These are phyloP conservation scores for Curvularia lunata DNA, from an alignment of 2,329 filamentous ascomycete genomes.

Conservation along the genomic window DNA sequence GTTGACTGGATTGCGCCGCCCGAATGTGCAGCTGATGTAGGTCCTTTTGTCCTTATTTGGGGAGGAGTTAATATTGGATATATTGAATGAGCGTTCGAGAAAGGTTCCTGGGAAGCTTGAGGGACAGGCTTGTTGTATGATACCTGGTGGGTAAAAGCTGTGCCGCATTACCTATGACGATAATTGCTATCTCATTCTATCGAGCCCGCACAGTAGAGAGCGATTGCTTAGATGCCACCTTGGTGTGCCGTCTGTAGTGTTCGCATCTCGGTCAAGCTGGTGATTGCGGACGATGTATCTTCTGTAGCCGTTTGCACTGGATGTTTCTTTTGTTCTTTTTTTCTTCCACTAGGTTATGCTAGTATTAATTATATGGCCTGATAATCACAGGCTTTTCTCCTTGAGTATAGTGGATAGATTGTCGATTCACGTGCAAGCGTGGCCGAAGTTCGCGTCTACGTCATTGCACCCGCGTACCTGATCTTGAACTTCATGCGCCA, in stretches of 20 bases:
- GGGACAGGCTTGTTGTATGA: slow-evolving; percentile 14
- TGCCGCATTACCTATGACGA: slow-evolving; percentile 7
- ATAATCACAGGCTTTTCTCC: background rate
- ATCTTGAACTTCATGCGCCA: slow-evolving; percentile 2
- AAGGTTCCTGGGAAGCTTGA: background rate
- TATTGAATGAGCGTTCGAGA: background rate
- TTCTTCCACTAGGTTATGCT: background rate
- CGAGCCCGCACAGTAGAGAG: background rate
- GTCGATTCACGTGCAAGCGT: slow-evolving; percentile 20
- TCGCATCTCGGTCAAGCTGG: background rate
- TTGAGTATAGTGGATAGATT: background rate
- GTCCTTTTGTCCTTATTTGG: background rate
- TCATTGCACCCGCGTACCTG: slow-evolving; percentile 22
- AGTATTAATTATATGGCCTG: background rate
- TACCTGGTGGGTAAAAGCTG: slow-evolving; percentile 15
- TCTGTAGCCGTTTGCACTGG: background rate
- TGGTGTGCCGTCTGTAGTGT: background rate
- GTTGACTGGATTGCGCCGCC: background rate
- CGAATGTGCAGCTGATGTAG: background rate
- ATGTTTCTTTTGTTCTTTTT: background rate
- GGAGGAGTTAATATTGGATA: slow-evolving; percentile 6
- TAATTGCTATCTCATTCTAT: slow-evolving; percentile 12
- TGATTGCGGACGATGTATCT: background rate
- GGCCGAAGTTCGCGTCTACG: slow-evolving; percentile 25
- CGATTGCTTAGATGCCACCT: background rate